A percentile compares a stretch with the other conserved stretches of the same genome.
These are phyloP conservation scores for Hebeloma cylindrosporum DNA, from an alignment of 768 basidiomycete genomes.

Conservation along the genomic window DNA sequence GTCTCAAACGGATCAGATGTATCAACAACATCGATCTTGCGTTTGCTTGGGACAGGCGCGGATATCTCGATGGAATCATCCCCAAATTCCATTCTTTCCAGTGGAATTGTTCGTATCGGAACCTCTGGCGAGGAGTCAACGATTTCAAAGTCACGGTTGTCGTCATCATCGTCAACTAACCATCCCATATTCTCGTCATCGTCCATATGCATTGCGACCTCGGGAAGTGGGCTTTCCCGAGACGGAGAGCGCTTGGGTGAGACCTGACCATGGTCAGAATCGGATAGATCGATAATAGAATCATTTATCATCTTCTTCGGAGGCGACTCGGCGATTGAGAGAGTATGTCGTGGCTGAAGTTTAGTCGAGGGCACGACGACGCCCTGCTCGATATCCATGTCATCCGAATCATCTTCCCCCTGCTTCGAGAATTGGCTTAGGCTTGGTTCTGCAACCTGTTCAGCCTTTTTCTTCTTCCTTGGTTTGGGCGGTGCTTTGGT, in stretches of 20 bases:
- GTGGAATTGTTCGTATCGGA: conserved; percentile 8
- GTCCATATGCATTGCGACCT: conserved; percentile 1
- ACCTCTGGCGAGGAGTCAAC: conserved; percentile 49
- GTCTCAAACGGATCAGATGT: conserved; percentile 15
- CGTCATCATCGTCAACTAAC: conserved; percentile 67
- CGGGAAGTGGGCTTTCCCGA: neutral
- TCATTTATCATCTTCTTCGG: conserved; percentile 8
- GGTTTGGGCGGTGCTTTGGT: conserved; percentile 28
- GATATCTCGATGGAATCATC: conserved; percentile 31
- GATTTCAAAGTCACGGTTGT: conserved; percentile 53
- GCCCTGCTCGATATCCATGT: conserved; percentile 54
- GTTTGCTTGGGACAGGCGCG: conserved; percentile 8
- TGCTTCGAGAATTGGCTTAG: conserved; percentile 44
- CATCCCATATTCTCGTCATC: conserved; percentile 53
- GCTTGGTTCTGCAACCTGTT: conserved; percentile 25
- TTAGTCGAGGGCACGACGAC: conserved; percentile 18
- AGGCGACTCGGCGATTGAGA: conserved; percentile 10
- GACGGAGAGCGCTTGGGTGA: neutral
- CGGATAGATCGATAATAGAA: conserved; percentile 30
- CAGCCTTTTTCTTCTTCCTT: conserved; percentile 28
- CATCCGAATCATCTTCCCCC: conserved; percentile 53
- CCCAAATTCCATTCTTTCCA: conserved; percentile 15
- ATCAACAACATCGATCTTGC: conserved; percentile 8
- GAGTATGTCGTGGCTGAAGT: neutral
- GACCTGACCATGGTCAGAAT: conserved; percentile 23